Evolutionary conservation across 345 rosid genomes (phyloP).

Genomic region (Boechera divaricarpa): DNA sequence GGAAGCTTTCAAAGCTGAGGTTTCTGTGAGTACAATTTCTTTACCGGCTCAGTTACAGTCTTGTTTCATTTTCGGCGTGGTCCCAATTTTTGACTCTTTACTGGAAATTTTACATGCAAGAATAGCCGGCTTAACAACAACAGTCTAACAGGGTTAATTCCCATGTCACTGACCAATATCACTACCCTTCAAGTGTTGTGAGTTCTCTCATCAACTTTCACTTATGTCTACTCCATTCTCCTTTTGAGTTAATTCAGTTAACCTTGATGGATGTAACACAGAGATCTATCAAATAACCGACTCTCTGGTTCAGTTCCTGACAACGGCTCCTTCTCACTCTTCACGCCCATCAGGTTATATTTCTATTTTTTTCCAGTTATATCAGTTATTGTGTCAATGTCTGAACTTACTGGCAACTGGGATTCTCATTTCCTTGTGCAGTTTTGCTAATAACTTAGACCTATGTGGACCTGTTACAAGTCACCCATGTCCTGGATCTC

Average conservation of each 20-base stretch:
- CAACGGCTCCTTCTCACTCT: slow-evolving; percentile 96
- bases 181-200: slow-evolving; percentile 92
- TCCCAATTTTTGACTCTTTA: slow-evolving; percentile 28
- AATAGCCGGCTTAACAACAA: slow-evolving; percentile 98
- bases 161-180: slow-evolving; percentile 87
- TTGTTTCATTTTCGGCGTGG: slow-evolving; percentile 21
- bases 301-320: slow-evolving; percentile 97
- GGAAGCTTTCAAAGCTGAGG: slow-evolving; percentile 86
- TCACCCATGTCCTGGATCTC: slow-evolving; percentile 97
- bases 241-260: slow-evolving; percentile 10
- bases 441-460: slow-evolving; percentile 94
- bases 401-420: slow-evolving; percentile 26
- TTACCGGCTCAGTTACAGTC: slow-evolving; percentile 14
- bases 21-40: slow-evolving; percentile 75
- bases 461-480: slow-evolving; percentile 98
- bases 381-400: slow-evolving; percentile 9
- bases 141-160: slow-evolving; percentile 81
- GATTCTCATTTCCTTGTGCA: slow-evolving; percentile 47
- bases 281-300: slow-evolving; percentile 93
- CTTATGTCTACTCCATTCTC: slow-evolving; percentile 2
- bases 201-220: slow-evolving; percentile 49
- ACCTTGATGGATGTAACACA: slow-evolving; percentile 44
- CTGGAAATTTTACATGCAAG: slow-evolving; percentile 50
- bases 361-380: neutral
- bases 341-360: slow-evolving; percentile 95